Percentiles rank a stretch among this genome's conserved stretches.
Conservation (phyloP, 2,329 filamentous ascomycete genomes). For the Dactylellina cionopaga region DNA sequence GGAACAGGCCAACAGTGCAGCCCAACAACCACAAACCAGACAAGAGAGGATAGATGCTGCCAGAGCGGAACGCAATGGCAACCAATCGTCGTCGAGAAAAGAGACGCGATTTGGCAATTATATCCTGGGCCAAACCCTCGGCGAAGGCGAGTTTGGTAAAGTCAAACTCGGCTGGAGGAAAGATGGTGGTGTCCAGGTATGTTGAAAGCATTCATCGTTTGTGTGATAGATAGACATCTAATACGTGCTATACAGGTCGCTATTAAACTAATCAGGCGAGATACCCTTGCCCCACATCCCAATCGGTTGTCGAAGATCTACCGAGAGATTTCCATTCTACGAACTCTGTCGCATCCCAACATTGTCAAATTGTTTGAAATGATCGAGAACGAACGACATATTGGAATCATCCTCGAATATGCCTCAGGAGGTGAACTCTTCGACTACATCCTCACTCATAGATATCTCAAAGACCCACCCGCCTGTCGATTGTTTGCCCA, state of each 20-base stretch:
- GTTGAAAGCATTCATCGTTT: slow-evolving; percentile 39
- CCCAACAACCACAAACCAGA: slow-evolving; percentile 28
- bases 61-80: slow-evolving; percentile 30
- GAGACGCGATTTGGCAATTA: slow-evolving; percentile 94
- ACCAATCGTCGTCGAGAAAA: slow-evolving; percentile 64
- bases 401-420: slow-evolving; percentile 98
- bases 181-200: slow-evolving; percentile 84
- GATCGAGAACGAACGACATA: slow-evolving; percentile 96
- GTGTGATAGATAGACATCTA: neutral
- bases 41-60: slow-evolving; percentile 49
- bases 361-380: slow-evolving; percentile 98
- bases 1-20: slow-evolving; percentile 20
- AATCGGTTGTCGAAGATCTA: slow-evolving; percentile 94
- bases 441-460: slow-evolving; percentile 96
- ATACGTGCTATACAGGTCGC: slow-evolving; percentile 75
- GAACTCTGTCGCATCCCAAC: slow-evolving; percentile 89
- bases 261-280: slow-evolving; percentile 95
- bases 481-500: slow-evolving; percentile 93
- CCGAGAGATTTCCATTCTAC: slow-evolving; percentile 91
- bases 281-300: slow-evolving; percentile 87
- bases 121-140: slow-evolving; percentile 92
- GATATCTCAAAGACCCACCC: slow-evolving; percentile 92
- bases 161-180: slow-evolving; percentile 99
- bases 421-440: slow-evolving; percentile 97
- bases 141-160: slow-evolving; percentile 98